Evolutionary conservation across 805 yeast genomes (phyloP).

Genomic region (Phaffomyces thermotolerans): DNA sequence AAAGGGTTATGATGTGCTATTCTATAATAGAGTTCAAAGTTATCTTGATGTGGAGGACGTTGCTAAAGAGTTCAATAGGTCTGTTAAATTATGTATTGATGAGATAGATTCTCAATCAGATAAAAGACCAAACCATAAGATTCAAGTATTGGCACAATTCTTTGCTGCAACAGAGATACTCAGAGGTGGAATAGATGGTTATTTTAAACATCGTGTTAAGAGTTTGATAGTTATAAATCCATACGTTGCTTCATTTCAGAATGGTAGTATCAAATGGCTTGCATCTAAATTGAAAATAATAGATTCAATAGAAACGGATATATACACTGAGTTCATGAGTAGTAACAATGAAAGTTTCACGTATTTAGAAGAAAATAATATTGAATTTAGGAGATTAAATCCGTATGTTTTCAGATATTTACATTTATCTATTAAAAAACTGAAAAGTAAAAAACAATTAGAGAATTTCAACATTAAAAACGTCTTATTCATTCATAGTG

Average conservation of each 20-base stretch:
- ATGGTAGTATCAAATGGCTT: neutral
- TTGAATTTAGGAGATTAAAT: constrained; percentile 3
- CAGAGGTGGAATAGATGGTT: constrained; percentile 15
- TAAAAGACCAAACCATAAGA: neutral
- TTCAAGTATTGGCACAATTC: constrained; percentile 15
- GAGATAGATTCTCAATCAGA: constrained; percentile 9
- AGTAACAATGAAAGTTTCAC: neutral
- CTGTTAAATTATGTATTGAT: constrained; percentile 14
- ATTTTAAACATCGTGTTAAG: constrained; percentile 9
- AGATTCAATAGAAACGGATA: neutral
- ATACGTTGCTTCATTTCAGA: constrained; percentile 2
- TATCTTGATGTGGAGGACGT: constrained; percentile 9
- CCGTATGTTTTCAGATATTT: neutral
- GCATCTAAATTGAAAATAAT: neutral
- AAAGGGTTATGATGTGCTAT: constrained; percentile 16
- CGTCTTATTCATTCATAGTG: constrained; percentile 11
- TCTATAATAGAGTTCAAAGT: constrained; percentile 6
- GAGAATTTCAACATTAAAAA: constrained; percentile 10
- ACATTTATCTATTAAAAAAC: constrained; percentile 2
- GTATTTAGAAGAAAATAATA: neutral
- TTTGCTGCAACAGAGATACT: constrained; percentile 14
- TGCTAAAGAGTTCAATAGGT: constrained; percentile 13
- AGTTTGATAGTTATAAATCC: constrained; percentile 17
- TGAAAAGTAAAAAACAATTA: neutral
- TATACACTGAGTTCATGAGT: neutral